Evolutionary conservation across 2,329 filamentous ascomycete genomes (phyloP), one percentile per base, ranked within the genome.

Genomic region (Huntiella moniliformis): DNA sequence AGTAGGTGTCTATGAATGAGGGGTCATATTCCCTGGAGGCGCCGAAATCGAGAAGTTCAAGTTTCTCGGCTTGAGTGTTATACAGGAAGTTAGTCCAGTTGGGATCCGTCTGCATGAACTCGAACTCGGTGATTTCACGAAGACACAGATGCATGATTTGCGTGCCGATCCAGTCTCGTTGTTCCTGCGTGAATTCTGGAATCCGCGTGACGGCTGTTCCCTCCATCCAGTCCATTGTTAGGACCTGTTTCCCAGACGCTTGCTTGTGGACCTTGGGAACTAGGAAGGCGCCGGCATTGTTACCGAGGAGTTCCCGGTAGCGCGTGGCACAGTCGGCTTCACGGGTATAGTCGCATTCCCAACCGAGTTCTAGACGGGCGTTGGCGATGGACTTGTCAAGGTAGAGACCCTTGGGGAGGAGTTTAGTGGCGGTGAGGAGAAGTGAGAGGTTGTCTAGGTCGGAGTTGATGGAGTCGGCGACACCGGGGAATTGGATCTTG

Each of bases 21-120:
- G 74, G 70, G 0, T 87, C 85, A 58, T 79, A 98, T 53, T 86
- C 88, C 55, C 91, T 73, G 15, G 81, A 86, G 33, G 91, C 91
- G 49, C 91, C 91, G 61, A 98, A 98, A 62, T 98, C 92, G 44
- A 98, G 77, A 1, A 98, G 73, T 61, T 94, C 87, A 11, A 98
- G 77, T 56, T 77, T 81, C 54, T 76, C 66, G 3, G 70, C 75
- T 15, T 66, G 55, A 1, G 76, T 66, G 55, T 96, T 91, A 68
- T 85, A 98, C 15, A 96, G 70, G 61, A 98, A 98, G 62, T 98
- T 98, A 32, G 88, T 96, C 91, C 91, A 98, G 67, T 98, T 98
- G 36, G 91, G 91, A 58, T 98, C 91, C 4, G 91, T 98, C 64
- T 98, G 91, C 91, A 98, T 98, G 66, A 93, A 96, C 50, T 71